Base-by-base conservation (phyloP, 306 rosid species). In the Hippophae rhamnoides region DNA sequence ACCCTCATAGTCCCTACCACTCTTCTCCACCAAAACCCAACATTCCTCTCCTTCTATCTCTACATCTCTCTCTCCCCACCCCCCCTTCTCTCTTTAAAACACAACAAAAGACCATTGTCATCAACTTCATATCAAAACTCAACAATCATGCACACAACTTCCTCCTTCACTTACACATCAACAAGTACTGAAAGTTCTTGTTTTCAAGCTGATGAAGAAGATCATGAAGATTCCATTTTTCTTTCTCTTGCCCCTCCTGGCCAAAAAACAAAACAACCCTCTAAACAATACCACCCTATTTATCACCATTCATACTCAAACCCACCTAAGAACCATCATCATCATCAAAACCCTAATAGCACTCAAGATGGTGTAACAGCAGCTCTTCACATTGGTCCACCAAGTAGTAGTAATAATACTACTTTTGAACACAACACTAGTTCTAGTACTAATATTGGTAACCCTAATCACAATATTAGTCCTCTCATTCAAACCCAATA, bases 231-330 rank as follows among this genome's bases (percentile, higher is more conserved):
- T 50, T 90, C 92, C 77, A 74, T 83, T 57, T 81, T 76, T 27
- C 96, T 90, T 14, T 83, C 98, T 26, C 96, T 90, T 13, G 81
- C 76, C 8, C 97, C 66, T 66, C 95, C 97, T 3, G 95, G 89
- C 54, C 86, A 82, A 72, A 82, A 56, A 50, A 54, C 41, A 48
- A 43, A 55, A 50, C 72, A 69, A 49, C 59, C 60, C 43, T 45
- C 47, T 51, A 63, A 63, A 41, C 63, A 54, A 11, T 56, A 64
- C 64, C 44, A 23, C 65, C 26, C 59, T 14, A 3, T 56, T 31
- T 42, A 44, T 54, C 65, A 47, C 41, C 0, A 41, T 23, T 43
- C 78, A 46, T 51, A 75, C 57, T 52, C 77, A 43, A 65, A 61
- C 68, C 80, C 45, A 31, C 50, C 71, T 47, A 11, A 5, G 27